phyloP scores from a whole-genome alignment of 192 early-diverging fungal species.

The Thamnidium elegans region DNA sequence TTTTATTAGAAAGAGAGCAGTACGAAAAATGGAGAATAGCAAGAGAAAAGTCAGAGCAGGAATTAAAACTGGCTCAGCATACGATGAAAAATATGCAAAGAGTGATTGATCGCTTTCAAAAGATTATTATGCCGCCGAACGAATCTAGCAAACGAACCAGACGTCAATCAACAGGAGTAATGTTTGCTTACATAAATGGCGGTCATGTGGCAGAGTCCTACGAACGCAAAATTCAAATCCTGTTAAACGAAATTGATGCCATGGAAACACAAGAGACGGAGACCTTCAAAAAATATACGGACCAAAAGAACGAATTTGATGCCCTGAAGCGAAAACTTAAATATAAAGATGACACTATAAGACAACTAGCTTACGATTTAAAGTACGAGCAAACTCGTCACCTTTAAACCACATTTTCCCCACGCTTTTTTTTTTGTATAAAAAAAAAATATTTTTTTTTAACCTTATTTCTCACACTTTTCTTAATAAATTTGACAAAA shows the following conservation, averaged over 20 bases:
- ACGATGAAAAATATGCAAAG: background rate
- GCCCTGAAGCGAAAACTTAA: background rate
- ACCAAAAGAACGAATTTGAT: constrained; percentile 1
- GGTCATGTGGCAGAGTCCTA: background rate
- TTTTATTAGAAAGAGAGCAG: constrained; percentile 6
- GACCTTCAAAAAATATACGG: background rate
- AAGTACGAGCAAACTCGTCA: background rate
- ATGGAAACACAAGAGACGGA: constrained; percentile 9
- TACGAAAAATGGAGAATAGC: constrained; percentile 3
- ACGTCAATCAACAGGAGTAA: constrained; percentile 2
- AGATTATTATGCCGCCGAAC: background rate
- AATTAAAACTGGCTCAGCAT: background rate
- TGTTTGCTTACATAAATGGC: background rate
- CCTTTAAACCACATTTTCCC: background rate
- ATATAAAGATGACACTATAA: constrained; percentile 5
- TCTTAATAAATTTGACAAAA: background rate
- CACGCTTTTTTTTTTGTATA: background rate
- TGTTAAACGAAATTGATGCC: constrained; percentile 16
- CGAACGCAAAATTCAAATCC: constrained; percentile 12
- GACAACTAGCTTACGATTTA: constrained; percentile 7
- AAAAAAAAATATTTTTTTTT: background rate
- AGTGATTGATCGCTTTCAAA: background rate
- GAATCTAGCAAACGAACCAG: background rate
- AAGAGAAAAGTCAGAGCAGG: background rate
- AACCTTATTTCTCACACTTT: background rate